Base-by-base conservation (phyloP, 495 filamentous ascomycete species). In the Stereocaulon alpinum region DNA sequence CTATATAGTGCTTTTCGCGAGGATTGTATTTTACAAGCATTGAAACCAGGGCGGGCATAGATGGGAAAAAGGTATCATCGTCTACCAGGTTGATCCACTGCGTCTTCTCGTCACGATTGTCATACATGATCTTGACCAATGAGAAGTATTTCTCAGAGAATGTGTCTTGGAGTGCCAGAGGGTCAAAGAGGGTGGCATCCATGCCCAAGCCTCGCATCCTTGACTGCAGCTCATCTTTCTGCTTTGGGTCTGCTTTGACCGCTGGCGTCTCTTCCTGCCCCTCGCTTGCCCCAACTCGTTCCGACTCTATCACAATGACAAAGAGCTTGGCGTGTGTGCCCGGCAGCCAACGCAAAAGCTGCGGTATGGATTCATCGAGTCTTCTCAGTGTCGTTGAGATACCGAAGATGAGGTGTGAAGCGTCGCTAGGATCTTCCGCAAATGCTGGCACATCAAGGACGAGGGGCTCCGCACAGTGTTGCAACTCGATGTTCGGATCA, bases 1-100 rank as follows among this genome's bases (percentile, higher is more conserved):
- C 85, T 56, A 88, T 76, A 67, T 85, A 85, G 56, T 74, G 63
- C 40, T 79, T 76, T 59, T 73, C 71, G 40, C 62, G 69, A 60
- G 78, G 71, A 64, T 86, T 76, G 64, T 82, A 76, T 3, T 78
- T 69, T 55, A 77, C 74, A 58, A 88, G 73, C 59, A 76, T 76
- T 48, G 76, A 66, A 41, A 73, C 70, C 2, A 84, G 70, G 29
- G 75, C 74, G 4, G 78, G 64, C 5, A 88, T 73, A 14, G 82
- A 82, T 4, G 84, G 77, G 68, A 87, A 84, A 72, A 87, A 88
- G 22, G 86, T 88, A 68, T 89, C 86, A 69, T 89, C 85, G 65
- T 88, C 84, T 42, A 86, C 75, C 55, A 88, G 75, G 61, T 74
- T 77, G 44, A 85, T 72, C 84, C 84, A 89, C 50, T 75, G 69